A percentile compares a stretch with the other conserved stretches of the same genome.
Conservation (phyloP, 495 filamentous ascomycete genomes). For the Cetradonia linearis region DNA sequence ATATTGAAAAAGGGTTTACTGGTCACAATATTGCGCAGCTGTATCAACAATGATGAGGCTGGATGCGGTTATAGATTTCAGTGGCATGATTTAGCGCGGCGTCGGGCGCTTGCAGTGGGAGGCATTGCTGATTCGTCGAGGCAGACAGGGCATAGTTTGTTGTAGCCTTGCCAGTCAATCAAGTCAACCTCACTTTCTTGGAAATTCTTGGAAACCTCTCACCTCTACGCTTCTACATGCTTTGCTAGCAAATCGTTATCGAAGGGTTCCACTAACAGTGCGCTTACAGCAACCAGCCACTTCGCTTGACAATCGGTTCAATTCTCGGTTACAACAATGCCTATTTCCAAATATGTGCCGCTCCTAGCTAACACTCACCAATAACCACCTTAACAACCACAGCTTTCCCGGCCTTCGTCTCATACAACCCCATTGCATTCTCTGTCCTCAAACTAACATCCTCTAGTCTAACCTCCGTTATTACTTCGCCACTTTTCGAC, state of each 20-base stretch:
- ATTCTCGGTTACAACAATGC: background rate
- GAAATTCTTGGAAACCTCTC: no score
- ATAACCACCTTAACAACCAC: constrained; percentile 21
- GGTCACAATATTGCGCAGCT: background rate
- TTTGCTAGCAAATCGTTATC: no score
- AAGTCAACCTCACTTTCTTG: background rate
- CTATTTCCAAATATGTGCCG: background rate
- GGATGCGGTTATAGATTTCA: background rate
- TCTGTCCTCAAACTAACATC: constrained; percentile 26
- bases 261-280: no score
- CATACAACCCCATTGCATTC: constrained; percentile 30
- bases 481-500: constrained; percentile 11
- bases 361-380: background rate
- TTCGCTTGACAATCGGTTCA: no score
- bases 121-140: background rate
- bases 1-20: background rate
- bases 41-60: background rate
- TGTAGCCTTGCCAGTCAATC: background rate
- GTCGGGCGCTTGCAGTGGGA: background rate
- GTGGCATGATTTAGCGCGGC: constrained; percentile 1
- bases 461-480: constrained; percentile 17
- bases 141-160: background rate
- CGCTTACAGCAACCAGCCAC: no score
- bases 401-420: constrained; percentile 26
- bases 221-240: background rate